Conservation (phyloP, 352 stramenopile species). For the Nothophytophthora sp. region DNA sequence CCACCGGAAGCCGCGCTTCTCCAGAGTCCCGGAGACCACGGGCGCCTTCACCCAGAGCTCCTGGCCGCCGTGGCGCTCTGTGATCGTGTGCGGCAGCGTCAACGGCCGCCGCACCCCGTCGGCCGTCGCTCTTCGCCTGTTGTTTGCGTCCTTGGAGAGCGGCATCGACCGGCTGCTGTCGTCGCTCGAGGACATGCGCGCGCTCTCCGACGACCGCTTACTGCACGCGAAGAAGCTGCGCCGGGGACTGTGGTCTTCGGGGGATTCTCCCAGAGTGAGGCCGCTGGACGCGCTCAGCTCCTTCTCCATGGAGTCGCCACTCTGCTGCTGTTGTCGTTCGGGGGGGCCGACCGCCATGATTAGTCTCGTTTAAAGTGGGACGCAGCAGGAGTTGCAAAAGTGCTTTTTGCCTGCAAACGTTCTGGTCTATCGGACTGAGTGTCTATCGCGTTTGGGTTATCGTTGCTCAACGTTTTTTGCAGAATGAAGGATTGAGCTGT, state of each 20-base stretch:
- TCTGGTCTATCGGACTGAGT: no score
- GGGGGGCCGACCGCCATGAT: no score
- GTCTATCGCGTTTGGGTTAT: no score
- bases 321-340: constrained; percentile 5
- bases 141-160: no score
- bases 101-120: no score
- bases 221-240: constrained; percentile 24
- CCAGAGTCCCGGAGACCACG: constrained; percentile 62
- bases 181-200: constrained; percentile 10
- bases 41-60: constrained; percentile 81
- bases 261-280: constrained; percentile 22
- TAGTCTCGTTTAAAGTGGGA: no score
- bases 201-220: constrained; percentile 13
- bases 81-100: constrained; percentile 80
- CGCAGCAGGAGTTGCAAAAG: constrained; percentile 14
- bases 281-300: constrained; percentile 26
- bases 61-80: constrained; percentile 61
- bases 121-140: no score
- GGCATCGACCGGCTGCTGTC: no score
- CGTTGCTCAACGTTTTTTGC: no score
- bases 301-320: constrained; percentile 32
- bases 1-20: constrained; percentile 80
- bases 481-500: no score
- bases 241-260: constrained; percentile 10
- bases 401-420: no score